phyloP scores from a whole-genome alignment of 78 protist genomes.

The Protostelium mycophagum region DNA sequence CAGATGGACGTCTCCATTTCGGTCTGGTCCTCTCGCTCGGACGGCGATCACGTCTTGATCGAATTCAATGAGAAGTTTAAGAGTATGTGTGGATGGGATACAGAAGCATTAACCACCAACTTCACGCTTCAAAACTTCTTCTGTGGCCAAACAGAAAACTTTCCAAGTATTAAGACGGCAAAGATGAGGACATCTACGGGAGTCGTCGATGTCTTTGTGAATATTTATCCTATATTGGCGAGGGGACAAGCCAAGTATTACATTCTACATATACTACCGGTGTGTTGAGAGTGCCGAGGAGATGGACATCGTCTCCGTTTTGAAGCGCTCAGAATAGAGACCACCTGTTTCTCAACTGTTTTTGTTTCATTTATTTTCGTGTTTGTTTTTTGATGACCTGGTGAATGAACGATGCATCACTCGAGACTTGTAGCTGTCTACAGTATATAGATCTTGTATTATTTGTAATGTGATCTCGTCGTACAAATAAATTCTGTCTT shows the following conservation, averaged over 20 bases:
- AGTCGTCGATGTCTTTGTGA: not conserved
- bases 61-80: not conserved
- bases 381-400: too few species aligned
- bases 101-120: not conserved
- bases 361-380: not conserved
- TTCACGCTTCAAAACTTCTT: not conserved
- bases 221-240: not conserved
- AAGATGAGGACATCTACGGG: not conserved
- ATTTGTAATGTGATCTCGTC: too few species aligned
- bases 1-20: not conserved
- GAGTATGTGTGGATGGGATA: not conserved
- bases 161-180: not conserved
- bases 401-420: too few species aligned
- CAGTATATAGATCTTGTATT: too few species aligned
- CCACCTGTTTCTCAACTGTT: not conserved
- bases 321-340: not conserved
- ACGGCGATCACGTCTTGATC: not conserved
- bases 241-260: not conserved
- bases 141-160: not conserved
- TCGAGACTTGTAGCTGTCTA: too few species aligned
- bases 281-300: not conserved
- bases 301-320: not conserved
- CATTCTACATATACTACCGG: not conserved
- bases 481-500: too few species aligned
- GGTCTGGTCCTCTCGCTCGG: not conserved